phyloP scores from a whole-genome alignment of 2,329 filamentous ascomycete genomes.

The Parastagonospora nodorum region DNA sequence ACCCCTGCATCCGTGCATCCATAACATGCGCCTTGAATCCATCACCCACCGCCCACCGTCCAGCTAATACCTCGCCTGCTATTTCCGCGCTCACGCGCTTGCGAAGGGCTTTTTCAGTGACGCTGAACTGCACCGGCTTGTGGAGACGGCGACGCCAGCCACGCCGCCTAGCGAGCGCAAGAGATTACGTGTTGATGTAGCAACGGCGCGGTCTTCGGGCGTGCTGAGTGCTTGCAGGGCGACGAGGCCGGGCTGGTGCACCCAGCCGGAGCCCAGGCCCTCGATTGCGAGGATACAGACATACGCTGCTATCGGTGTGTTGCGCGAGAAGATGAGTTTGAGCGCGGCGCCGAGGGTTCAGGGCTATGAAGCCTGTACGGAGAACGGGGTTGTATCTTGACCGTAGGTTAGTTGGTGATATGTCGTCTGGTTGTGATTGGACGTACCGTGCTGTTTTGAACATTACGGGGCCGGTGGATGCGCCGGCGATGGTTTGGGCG shows the following conservation, averaged over 20 bases:
- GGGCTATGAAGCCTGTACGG: slow-evolving; percentile 18
- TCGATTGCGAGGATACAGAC: slow-evolving; percentile 28
- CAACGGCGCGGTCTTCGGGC: slow-evolving; percentile 31
- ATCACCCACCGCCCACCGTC: no score
- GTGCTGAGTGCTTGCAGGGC: slow-evolving; percentile 29
- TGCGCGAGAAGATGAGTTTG: slow-evolving; percentile 27
- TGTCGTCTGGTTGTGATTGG: background rate
- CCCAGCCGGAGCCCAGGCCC: slow-evolving; percentile 31
- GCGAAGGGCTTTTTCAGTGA: slow-evolving; percentile 15
- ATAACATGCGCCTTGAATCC: no score
- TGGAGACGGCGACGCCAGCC: slow-evolving; percentile 20
- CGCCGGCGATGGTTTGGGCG: slow-evolving; percentile 21
- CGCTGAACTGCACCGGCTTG: slow-evolving; percentile 12
- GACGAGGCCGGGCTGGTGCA: slow-evolving; percentile 33
- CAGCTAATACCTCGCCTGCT: no score
- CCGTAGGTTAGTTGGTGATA: background rate
- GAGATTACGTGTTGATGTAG: slow-evolving; percentile 33
- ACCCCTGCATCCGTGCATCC: no score
- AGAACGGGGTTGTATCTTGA: slow-evolving; percentile 18
- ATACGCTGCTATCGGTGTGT: slow-evolving; percentile 19
- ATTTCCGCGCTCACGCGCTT: no score
- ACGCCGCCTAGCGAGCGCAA: slow-evolving; percentile 31
- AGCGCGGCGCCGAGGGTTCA: slow-evolving; percentile 32
- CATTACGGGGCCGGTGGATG: slow-evolving; percentile 21
- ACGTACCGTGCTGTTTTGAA: slow-evolving; percentile 21